Base-by-base conservation (phyloP, 768 basidiomycete species). In the Cystobasidiopsis lactophilus region DNA sequence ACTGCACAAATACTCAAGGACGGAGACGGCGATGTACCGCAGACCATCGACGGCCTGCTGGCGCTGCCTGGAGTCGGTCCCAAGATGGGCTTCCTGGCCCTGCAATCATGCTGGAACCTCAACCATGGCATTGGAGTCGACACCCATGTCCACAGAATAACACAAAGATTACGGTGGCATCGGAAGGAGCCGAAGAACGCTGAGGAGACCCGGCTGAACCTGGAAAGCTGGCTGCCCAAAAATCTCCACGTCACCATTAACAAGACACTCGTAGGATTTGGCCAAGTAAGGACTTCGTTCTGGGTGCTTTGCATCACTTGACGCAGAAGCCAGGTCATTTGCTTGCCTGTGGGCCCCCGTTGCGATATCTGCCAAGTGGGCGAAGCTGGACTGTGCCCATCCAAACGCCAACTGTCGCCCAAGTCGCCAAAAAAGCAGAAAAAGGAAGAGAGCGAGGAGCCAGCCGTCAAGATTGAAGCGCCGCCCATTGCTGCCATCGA, bases 91-190 rank as follows among this genome's bases (percentile, higher is more conserved):
- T 91, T 84, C 67, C 65, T 93, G 33, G 70, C 77, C 1, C 71
- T 91, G 2, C 85, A 86, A 58, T 74, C 10, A 7, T 24, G 27
- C 10, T 51, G 33, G 27, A 2, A 30, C 43, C 21, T 37, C 31
- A 29, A 37, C 35, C 1, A 18, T 21, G 13, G 24, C 37, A 27
- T 48, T 14, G 89, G 89, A 0, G 89, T 95, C 58, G 40, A 98
- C 59, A 82, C 85, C 0, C 91, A 98, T 65, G 88, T 64, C 0
- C 88, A 95, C 59, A 72, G 91, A 5, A 95, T 98, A 50, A 88
- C 88, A 26, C 89, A 96, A 59, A 72, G 86, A 16, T 66, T 98
- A 1, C 78, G 82, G 38, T 98, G 91, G 91, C 91, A 96, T 66
- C 75, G 76, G 55, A 77, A 74, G 2, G 77, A 76, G 5, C 89